Percentiles rank a stretch among this genome's conserved stretches.
Evolutionary conservation across 345 rosid genomes (phyloP).

Genomic region (Populus ilicifolia): DNA sequence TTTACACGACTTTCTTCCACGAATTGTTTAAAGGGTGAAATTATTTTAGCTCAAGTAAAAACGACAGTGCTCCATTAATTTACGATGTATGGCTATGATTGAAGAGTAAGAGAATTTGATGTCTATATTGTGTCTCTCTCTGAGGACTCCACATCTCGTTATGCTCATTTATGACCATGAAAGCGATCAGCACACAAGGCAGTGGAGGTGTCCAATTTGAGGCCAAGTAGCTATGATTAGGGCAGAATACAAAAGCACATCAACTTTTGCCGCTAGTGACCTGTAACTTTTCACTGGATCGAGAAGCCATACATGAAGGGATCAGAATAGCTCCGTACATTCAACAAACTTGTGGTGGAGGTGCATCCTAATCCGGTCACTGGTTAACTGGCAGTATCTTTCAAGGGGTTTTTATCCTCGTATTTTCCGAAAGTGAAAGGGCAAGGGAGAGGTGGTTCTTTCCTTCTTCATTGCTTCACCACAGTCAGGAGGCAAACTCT

Average conservation of each 20-base stretch:
- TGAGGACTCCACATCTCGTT: neutral
- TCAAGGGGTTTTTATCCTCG: too few relatives aligned
- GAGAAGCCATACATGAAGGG: neutral
- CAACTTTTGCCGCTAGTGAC: neutral
- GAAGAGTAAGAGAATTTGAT: neutral
- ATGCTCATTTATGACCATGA: neutral
- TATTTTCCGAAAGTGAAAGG: too few relatives aligned
- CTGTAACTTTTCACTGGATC: neutral
- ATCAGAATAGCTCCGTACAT: neutral
- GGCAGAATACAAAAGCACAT: constrained; percentile 4
- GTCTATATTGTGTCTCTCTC: too few relatives aligned
- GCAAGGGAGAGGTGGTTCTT: too few relatives aligned
- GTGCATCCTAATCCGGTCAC: constrained; percentile 29
- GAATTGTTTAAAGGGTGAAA: neutral
- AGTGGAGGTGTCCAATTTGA: neutral
- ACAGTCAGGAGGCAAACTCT: too few relatives aligned
- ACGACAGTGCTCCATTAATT: neutral
- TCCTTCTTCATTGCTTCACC: too few relatives aligned
- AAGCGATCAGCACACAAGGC: neutral
- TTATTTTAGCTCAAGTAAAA: neutral
- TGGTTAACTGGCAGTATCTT: constrained; percentile 3
- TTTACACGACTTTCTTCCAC: neutral
- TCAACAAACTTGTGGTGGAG: constrained; percentile 20
- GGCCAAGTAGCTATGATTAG: neutral
- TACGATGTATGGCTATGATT: neutral